Evolutionary conservation across 1,284 basidiomycete genomes (phyloP), one percentile per base, ranked within the genome.

Genomic region (Agroathelia rolfsii): DNA sequence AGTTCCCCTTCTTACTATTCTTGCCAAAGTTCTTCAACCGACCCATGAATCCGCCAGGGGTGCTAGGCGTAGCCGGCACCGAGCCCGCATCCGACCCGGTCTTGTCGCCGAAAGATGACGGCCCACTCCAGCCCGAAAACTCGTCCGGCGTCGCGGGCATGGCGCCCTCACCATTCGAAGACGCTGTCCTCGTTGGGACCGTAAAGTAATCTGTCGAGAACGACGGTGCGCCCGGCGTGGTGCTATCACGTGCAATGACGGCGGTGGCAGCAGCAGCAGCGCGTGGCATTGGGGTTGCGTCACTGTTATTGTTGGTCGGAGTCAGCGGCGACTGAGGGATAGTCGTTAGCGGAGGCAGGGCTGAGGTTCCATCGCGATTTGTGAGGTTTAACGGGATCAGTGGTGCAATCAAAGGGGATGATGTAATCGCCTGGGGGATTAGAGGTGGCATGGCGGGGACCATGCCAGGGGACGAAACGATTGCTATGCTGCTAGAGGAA

Each of bases 11-110:
- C 50, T 72, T 72, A 44, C 63, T 68, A 11, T 56, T 66, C 49
- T 75, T 78, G 6, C 82, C 84, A 38, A 89, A 73, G 38, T 60
- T 78, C 55, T 79, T 86, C 41, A 92, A 57, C 36, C 78, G 69
- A 3, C 85, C 82, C 72, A 89, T 89, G 30, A 88, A 59, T 3
- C 76, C 60, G 11, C 57, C 59, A 11, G 81, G 77, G 1, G 75
- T 79, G 30, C 43, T 63, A 2, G 73, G 69, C 10, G 64, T 68
- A 28, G 58, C 51, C 6, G 60, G 51, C 2, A 58, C 58, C 13
- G 49, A 35, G 4, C 46, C 28, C n/a, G 58, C 52, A 14, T 43
- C 32, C 12, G 38, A 24, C 24, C 43, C 58, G 41, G 53, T 61
- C 25, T 55, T 61, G 3, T n/a, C n/a, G n/a, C n/a, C n/a, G n/a